Evolutionary conservation across 176 grass and related monocot species (phyloP), one percentile per base, ranked within the genome.

Genomic region (Cenchrus purpureus): DNA sequence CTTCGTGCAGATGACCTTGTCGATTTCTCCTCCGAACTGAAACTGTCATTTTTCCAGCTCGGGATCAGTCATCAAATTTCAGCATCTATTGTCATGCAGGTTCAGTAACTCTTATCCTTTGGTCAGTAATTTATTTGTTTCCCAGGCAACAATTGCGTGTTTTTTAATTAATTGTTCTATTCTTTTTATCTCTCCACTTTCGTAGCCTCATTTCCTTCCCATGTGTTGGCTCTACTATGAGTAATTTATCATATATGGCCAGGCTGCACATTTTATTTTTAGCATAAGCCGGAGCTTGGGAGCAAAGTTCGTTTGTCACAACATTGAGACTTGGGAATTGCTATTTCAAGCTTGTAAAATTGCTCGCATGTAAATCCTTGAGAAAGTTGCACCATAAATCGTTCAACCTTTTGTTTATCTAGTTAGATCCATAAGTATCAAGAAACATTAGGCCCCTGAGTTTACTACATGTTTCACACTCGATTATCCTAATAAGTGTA

Each of bases 41-140:
- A 99, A 81, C 81, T 98, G n/a, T 98, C 97, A 7, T 66, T 99
- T 72, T 96, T 99, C 78, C 93, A 99, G 86, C 97, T 99, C 73
- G 97, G 93, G 83, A 94, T 98, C 75, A 93, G 97, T 79, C 97
- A 93, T 77, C 91, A 92, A 74, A 99, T 99, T 88, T 94, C 93
- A 29, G 97, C 97, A 68, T 96, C 93, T 20, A 92, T 99, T 37
- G 84, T 96, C n/a, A 96, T 99, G 86, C 97, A 99, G 93, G 97
- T 99, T 84, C 6, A 25, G 32, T 85, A 16, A 12, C 65, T 51
- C 10, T 3, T 53, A 71, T 71, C 46, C 16, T 87, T 66, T 17
- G 32, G 9, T 79, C 17, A 19, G 6, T 25, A 20, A 11, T 19
- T 65, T 51, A 17, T 76, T 40, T 77, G 1, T 46, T 71, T 48